Conservation (phyloP, 805 yeast species). For the Clavispora asparagi region DNA sequence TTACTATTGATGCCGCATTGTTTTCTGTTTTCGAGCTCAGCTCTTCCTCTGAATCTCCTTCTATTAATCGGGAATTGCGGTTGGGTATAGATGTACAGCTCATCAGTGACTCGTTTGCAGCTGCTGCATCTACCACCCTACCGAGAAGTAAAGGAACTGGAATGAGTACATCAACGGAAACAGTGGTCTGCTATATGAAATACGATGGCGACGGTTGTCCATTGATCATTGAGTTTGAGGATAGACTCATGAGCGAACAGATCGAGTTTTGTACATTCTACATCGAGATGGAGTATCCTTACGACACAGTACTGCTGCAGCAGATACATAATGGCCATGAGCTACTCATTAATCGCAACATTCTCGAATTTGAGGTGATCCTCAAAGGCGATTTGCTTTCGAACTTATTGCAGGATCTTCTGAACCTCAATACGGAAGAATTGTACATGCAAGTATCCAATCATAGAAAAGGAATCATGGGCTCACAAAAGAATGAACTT, state of each 20-base stretch:
- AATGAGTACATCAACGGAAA: conserved; percentile 9
- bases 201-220: conserved; percentile 38
- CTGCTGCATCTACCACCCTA: conserved; percentile 21
- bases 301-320: conserved; percentile 15
- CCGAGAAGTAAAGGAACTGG: conserved; percentile 4
- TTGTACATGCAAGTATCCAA: conserved; percentile 28
- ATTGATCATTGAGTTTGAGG: conserved; percentile 38
- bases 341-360: conserved; percentile 23
- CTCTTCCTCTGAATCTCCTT: conserved; percentile 4
- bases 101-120: conserved; percentile 31
- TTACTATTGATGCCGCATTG: conserved; percentile 32
- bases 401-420: conserved; percentile 32
- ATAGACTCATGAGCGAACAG: conserved; percentile 33
- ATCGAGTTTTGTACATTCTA: conserved; percentile 38
- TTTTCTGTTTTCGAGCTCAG: conserved; percentile 26
- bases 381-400: conserved; percentile 34
- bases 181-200: conserved; percentile 29
- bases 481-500: conserved; percentile 27
- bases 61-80: conserved; percentile 9
- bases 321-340: conserved; percentile 7
- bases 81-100: conserved; percentile 35
- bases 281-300: conserved; percentile 23
- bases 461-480: not conserved
- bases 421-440: conserved; percentile 31
- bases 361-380: conserved; percentile 31